Percentiles rank a stretch among this genome's conserved stretches.
These are phyloP conservation scores for Solanum appendiculatum DNA, from an alignment of 257 asterid species.

Conservation along the genomic window DNA sequence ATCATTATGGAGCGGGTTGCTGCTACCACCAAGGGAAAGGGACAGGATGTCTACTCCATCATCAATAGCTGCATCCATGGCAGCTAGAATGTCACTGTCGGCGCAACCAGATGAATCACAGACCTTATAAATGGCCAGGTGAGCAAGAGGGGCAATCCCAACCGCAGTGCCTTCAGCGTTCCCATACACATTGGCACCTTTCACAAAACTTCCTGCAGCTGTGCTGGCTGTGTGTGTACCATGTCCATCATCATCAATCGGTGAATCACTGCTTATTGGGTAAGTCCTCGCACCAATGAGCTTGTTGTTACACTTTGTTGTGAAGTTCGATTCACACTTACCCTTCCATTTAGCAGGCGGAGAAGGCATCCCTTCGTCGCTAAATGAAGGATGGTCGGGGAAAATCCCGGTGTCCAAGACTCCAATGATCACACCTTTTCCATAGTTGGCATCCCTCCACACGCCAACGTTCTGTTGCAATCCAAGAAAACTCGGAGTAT, in stretches of 20 bases:
- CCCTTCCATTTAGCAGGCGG: neutral
- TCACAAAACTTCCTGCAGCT: neutral
- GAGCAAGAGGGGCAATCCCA: neutral
- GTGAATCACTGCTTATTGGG: neutral
- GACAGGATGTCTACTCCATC: neutral
- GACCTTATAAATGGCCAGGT: neutral
- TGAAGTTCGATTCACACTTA: neutral
- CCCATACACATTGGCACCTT: neutral
- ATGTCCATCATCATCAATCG: neutral
- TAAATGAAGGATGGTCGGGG: neutral
- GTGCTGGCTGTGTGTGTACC: neutral
- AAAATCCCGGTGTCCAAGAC: neutral
- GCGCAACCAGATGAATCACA: neutral
- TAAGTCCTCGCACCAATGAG: neutral
- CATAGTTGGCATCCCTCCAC: neutral
- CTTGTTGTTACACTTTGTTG: neutral
- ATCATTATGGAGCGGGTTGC: neutral
- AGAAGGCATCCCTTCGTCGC: neutral
- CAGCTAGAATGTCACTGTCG: neutral
- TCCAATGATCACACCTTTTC: neutral
- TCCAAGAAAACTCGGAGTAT: neutral
- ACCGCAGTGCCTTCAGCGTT: neutral
- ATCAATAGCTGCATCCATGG: neutral
- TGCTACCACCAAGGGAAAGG: neutral
- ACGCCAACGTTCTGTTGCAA: neutral